Percentiles rank a stretch among this genome's conserved stretches.
phyloP scores from a whole-genome alignment of 371 early-diverging fungal genomes.

The Ordospora pajunii region DNA sequence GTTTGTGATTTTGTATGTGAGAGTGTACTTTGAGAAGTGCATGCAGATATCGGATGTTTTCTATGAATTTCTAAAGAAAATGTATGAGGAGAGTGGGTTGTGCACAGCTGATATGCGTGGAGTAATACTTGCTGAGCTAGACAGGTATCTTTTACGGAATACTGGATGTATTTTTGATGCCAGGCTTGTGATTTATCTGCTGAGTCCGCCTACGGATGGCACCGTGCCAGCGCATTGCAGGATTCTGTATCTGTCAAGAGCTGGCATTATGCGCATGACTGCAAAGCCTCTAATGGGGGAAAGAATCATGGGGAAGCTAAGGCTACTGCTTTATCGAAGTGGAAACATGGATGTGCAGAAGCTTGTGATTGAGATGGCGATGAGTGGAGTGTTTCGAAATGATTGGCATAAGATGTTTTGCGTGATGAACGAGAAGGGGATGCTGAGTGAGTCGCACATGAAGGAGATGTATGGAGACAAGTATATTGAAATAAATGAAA shows the following conservation, averaged over 20 bases:
- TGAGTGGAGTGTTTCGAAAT: background rate
- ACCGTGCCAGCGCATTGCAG: background rate
- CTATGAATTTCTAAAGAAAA: background rate
- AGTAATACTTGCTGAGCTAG: background rate
- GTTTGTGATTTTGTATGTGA: background rate
- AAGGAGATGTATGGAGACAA: background rate
- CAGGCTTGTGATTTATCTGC: background rate
- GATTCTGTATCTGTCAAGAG: background rate
- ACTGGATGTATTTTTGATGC: background rate
- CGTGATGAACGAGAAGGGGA: background rate
- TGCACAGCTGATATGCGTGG: background rate
- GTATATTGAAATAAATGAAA: background rate
- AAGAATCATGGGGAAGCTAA: background rate
- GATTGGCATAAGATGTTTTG: background rate
- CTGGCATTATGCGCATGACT: background rate
- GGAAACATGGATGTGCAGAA: background rate
- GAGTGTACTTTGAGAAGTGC: conserved; percentile 17
- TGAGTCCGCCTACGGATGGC: background rate
- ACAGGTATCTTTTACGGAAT: background rate
- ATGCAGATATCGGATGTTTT: conserved; percentile 7
- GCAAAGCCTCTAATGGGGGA: background rate
- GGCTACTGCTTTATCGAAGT: background rate
- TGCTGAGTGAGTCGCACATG: background rate
- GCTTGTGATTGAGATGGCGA: background rate
- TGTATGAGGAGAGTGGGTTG: background rate